Evolutionary conservation across 1,139 yeast genomes (phyloP), one percentile per base, ranked within the genome.

Genomic region (Scheffersomyces cryptocercus): DNA sequence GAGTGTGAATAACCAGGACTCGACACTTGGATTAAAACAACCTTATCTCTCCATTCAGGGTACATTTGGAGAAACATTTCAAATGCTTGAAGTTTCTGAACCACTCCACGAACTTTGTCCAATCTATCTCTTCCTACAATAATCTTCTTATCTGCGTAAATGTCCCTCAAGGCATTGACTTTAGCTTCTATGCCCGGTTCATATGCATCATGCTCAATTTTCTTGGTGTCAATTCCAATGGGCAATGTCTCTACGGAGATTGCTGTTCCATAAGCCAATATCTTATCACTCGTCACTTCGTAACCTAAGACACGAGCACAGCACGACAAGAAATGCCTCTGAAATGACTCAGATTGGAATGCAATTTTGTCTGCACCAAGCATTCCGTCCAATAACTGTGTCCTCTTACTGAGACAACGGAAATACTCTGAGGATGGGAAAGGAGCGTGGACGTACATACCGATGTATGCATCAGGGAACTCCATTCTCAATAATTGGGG

Each of bases 401-500:
- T 76, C 53, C 99, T 78, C 64, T 88, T 87, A 35, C 97, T 85
- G 37, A 93, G 68, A 52, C 96, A 87, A 48, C 97, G 76, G 68
- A 93, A 89, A 62, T 90, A 89, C 65, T 93, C 99, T n/a, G 91
- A 85, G 34, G 96, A 87, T 9, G 99, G 98, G 77, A 95, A 90
- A 11, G 97, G 96, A 5, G 88, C 80, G 62, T 91, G 98, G 53
- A 91, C 68, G 64, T 83, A 91, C 48, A 88, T 80, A 5, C 95
- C 96, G 53, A 93, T 87, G 52, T 76, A 76, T 11, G 93, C 95
- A 46, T 86, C 82, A 7, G 91, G 93, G 43, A 87, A 73, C 56
- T 82, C 83, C 89, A 85, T 84, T 55, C 96, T 79, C 50, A 93
- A 70, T 65, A 93, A 73, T 58, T 88, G 96, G 1, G 99, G 99